These are phyloP conservation scores for Microstroma glucosiphilum DNA, from an alignment of 1,284 basidiomycete species.

Conservation along the genomic window DNA sequence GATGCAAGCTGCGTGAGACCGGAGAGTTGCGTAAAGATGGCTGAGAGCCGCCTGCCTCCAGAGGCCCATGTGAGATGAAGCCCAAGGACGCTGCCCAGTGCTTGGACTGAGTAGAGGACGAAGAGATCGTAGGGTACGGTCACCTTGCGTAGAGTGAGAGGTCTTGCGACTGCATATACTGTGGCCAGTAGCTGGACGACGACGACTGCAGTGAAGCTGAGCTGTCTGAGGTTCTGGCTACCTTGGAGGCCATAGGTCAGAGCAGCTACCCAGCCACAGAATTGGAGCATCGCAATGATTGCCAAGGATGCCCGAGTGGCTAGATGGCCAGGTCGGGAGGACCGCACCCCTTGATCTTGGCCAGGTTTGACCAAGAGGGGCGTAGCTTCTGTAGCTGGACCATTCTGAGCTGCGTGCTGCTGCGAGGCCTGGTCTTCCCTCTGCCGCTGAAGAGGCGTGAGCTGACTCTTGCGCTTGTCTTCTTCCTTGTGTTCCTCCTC, in stretches of 20 bases:
- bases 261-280: neutral
- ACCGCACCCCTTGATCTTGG: neutral
- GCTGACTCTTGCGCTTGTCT: neutral
- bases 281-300: neutral
- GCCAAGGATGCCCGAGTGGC: neutral
- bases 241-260: neutral
- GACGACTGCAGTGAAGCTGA: neutral
- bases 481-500: neutral
- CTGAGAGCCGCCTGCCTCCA: neutral
- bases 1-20: neutral
- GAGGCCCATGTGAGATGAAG: neutral
- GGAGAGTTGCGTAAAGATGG: neutral
- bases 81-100: neutral
- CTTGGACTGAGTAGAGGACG: neutral
- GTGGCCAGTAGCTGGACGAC: neutral
- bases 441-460: neutral
- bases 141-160: neutral
- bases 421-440: too few relatives aligned
- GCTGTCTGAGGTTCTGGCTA: neutral
- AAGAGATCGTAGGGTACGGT: neutral
- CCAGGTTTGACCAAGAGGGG: neutral
- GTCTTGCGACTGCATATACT: neutral
- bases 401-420: too few relatives aligned
- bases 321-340: neutral
- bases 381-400: neutral